Evolutionary conservation across 257 asterid genomes (phyloP), one percentile per base, ranked within the genome.

Genomic region (Knoxia roxburghii): DNA sequence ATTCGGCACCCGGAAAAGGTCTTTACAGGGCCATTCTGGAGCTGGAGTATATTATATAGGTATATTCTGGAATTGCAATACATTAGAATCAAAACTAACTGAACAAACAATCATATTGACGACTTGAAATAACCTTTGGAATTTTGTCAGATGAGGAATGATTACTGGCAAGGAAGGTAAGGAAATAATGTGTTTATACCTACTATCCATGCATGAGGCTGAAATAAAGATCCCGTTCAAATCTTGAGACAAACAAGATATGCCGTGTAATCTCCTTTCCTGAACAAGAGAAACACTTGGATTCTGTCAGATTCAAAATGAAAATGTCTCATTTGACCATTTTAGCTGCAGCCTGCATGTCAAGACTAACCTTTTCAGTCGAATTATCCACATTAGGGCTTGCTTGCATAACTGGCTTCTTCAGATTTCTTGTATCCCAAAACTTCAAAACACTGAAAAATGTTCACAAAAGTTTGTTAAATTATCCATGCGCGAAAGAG

Each of bases 171-270:
- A 46, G 37, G 23, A 21, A 12, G 37, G 45, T 33, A 57, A 54
- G 23, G 14, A 71, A 20, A 27, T 24, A 63, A 64, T 52, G 49
- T 59, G 39, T 64, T 32, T 58, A 72, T 75, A 90, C 98, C 96
- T 88, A 80, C 85, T 92, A 76, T 94, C 97, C 96, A 87, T 94
- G 87, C 98, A 87, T 10, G 99, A 87, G 71, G 97, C 96, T 1
- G 96, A 75, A 68, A 94, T 71, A 79, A 72, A 90, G 12, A 86
- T 87, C 78, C 98, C 98, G 69, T 84, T 88, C 63, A 81, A 50
- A 79, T 90, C 98, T 81, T 94, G 98, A 68, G 96, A 90, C 82
- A 88, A 78, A 74, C 98, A 80, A 68, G 99, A 88, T 71, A 90
- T 86, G 77, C 96, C 97, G 73, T 85, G 96, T 24, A 78, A 74